Conservation (phyloP, 768 basidiomycete species). For the Epithele typhae region DNA sequence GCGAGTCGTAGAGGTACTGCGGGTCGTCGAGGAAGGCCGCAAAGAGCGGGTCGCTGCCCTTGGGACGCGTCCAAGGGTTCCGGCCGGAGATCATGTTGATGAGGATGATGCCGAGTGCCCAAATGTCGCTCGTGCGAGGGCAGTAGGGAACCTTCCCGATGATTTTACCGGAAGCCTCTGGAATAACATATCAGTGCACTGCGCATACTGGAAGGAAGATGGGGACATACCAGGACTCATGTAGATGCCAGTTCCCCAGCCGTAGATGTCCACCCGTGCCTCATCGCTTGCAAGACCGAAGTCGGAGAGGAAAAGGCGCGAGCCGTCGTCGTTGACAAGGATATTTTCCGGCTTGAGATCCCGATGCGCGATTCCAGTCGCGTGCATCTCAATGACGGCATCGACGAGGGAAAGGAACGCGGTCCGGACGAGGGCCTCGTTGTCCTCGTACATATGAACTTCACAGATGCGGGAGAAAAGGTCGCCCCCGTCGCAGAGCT, state of each 20-base stretch:
- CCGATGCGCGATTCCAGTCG: constrained; percentile 44
- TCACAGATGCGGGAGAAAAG: constrained; percentile 38
- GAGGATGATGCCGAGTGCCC: constrained; percentile 38
- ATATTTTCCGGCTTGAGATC: constrained; percentile 52
- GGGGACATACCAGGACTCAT: constrained; percentile 19
- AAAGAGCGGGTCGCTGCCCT: constrained; percentile 46
- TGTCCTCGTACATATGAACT: constrained; percentile 30
- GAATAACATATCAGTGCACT: background rate
- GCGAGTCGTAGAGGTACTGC: constrained; percentile 58
- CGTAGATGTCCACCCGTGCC: background rate
- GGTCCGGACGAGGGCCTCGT: constrained; percentile 38
- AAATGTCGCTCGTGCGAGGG: constrained; percentile 28
- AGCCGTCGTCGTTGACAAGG: constrained; percentile 35
- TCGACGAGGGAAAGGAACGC: constrained; percentile 48
- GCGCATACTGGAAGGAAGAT: background rate
- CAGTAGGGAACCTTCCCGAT: constrained; percentile 13
- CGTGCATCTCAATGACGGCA: constrained; percentile 43
- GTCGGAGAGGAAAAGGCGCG: constrained; percentile 39
- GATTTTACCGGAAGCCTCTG: constrained; percentile 16
- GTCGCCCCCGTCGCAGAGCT: constrained; percentile 31
- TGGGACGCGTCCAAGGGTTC: constrained; percentile 45
- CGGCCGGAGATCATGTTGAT: constrained; percentile 45
- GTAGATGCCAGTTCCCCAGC: constrained; percentile 14
- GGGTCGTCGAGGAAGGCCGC: constrained; percentile 55
- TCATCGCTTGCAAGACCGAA: constrained; percentile 37